These are phyloP conservation scores for Amphicarpaea edgeworthii DNA, from an alignment of 306 rosid genomes.

Conservation along the genomic window DNA sequence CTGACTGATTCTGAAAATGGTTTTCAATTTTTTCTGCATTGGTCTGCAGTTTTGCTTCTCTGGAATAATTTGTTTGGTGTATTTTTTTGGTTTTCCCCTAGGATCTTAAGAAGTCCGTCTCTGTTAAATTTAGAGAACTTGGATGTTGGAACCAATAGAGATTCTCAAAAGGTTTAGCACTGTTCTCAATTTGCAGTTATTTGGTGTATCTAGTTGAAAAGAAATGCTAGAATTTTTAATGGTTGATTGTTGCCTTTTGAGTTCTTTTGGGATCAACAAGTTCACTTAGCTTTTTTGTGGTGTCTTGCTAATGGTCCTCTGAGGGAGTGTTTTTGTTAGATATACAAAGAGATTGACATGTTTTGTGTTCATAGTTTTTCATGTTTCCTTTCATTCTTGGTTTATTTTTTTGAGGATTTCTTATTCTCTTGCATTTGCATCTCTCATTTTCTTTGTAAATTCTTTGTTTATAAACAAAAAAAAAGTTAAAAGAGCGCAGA, in stretches of 20 bases:
- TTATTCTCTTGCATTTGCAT: not conserved
- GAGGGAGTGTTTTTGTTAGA: slow-evolving; percentile 6
- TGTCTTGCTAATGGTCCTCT: not conserved
- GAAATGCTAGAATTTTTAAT: not conserved
- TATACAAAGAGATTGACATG: not conserved
- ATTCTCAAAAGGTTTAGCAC: not conserved
- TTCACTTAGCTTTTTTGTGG: not conserved
- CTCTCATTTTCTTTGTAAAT: not conserved
- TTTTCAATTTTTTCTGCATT: slow-evolving; percentile 6
- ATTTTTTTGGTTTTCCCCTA: not conserved
- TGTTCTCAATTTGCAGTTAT: not conserved
- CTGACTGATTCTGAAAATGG: slow-evolving; percentile 1
- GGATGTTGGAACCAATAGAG: not conserved
- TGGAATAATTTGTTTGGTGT: not conserved
- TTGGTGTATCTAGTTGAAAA: not conserved
- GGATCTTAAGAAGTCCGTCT: not conserved
- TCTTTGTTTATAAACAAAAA: not conserved
- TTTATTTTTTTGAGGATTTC: not conserved
- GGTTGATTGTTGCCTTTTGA: not conserved
- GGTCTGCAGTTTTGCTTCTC: not conserved
- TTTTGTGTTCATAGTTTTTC: not conserved
- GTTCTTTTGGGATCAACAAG: not conserved
- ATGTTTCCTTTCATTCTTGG: not conserved
- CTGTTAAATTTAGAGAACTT: not conserved
- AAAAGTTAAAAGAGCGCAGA: not conserved